These are phyloP conservation scores for Rasamsonia emersonii DNA, from an alignment of 2,329 filamentous ascomycete species.

Conservation along the genomic window DNA sequence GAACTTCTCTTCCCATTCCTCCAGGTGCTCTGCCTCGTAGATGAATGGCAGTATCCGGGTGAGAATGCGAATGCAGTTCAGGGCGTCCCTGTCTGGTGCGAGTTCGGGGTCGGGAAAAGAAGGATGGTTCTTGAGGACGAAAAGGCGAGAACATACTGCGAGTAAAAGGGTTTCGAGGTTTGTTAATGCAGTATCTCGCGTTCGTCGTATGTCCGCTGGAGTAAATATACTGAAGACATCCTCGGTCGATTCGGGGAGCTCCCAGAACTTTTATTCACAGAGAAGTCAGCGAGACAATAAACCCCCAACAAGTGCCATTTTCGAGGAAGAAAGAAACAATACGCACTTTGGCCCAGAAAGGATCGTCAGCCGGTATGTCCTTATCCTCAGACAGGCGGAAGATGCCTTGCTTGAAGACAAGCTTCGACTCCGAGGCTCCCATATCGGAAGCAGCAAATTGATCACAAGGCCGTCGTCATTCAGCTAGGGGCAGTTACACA, in stretches of 20 bases:
- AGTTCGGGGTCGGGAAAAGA: constrained; percentile 82
- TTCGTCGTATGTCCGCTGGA: constrained; percentile 76
- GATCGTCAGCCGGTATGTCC: constrained; percentile 76
- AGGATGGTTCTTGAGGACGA: constrained; percentile 74
- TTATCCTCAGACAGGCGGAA: constrained; percentile 91
- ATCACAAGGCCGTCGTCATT: constrained; percentile 15
- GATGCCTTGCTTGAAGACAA: constrained; percentile 97
- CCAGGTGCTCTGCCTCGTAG: constrained; percentile 78
- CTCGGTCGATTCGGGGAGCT: constrained; percentile 88
- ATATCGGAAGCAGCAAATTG: constrained; percentile 43
- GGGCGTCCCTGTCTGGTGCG: constrained; percentile 73
- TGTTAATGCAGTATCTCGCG: constrained; percentile 72
- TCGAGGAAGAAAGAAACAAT: constrained; percentile 1
- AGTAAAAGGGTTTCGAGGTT: constrained; percentile 86
- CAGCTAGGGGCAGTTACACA: too few species aligned
- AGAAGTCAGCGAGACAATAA: constrained; percentile 14
- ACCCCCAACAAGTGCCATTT: background rate
- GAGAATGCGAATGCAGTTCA: constrained; percentile 89
- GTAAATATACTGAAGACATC: constrained; percentile 97
- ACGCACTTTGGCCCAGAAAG: constrained; percentile 85
- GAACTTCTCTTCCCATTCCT: constrained; percentile 83
- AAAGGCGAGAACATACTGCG: constrained; percentile 73
- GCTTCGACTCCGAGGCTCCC: constrained; percentile 97
- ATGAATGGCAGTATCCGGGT: constrained; percentile 84
- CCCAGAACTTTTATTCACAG: constrained; percentile 66